These are phyloP conservation scores for Chalciporus sphaerocephalus DNA, from an alignment of 768 basidiomycete genomes.

Conservation along the genomic window DNA sequence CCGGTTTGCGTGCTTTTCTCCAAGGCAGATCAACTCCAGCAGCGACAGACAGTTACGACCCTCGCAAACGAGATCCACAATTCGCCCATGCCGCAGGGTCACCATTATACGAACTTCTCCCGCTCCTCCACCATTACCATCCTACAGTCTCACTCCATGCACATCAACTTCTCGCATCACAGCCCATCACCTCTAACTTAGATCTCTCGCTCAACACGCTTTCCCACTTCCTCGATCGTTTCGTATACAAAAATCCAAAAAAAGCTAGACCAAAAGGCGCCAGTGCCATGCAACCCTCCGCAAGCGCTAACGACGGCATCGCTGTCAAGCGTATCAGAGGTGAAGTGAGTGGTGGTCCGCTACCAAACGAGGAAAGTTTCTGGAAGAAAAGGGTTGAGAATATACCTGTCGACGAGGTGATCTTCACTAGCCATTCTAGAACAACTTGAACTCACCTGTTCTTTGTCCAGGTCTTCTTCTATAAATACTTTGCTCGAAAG, in stretches of 20 bases:
- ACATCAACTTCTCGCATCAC: slow-evolving; percentile 66
- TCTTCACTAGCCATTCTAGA: slow-evolving; percentile 14
- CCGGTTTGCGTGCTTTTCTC: slow-evolving; percentile 45
- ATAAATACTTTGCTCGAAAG: slow-evolving; percentile 81
- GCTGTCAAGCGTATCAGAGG: slow-evolving; percentile 72
- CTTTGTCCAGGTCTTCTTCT: slow-evolving; percentile 71
- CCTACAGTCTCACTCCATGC: slow-evolving; percentile 87
- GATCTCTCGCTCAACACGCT: slow-evolving; percentile 93
- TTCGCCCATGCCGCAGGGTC: slow-evolving; percentile 76
- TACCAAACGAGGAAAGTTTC: slow-evolving; percentile 75
- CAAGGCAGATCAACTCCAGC: slow-evolving; percentile 30
- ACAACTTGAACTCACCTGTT: not conserved
- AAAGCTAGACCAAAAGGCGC: slow-evolving; percentile 66
- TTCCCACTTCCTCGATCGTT: slow-evolving; percentile 92
- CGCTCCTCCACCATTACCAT: slow-evolving; percentile 83
- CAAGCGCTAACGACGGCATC: slow-evolving; percentile 53
- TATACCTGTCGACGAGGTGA: slow-evolving; percentile 84
- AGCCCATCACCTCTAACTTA: slow-evolving; percentile 74
- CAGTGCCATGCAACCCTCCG: slow-evolving; percentile 94
- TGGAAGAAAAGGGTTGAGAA: slow-evolving; percentile 64
- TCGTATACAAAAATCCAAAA: slow-evolving; percentile 96
- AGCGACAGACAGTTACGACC: slow-evolving; percentile 59
- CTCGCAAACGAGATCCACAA: slow-evolving; percentile 84
- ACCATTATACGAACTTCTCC: slow-evolving; percentile 85
- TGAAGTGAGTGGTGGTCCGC: slow-evolving; percentile 41